Percentiles rank a stretch among this genome's conserved stretches.
These are phyloP conservation scores for Trichosphaerium sp. DNA, from an alignment of 78 protist species.

Conservation along the genomic window DNA sequence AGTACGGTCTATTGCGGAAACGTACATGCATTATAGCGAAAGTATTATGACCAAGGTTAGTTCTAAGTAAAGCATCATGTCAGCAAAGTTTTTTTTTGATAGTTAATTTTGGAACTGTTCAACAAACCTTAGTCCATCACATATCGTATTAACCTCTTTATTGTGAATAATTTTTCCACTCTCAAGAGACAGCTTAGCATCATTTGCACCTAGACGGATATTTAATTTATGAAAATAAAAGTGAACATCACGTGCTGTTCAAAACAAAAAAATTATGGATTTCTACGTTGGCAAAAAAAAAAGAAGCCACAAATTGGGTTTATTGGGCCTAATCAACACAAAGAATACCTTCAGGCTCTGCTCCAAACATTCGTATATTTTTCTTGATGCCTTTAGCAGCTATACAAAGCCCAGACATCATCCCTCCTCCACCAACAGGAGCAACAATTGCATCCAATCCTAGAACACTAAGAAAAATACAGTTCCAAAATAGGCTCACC, in stretches of 20 bases:
- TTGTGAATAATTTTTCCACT: no score
- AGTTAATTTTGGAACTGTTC: no score
- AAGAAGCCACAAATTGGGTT: not conserved
- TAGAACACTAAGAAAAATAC: not conserved
- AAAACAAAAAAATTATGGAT: not conserved
- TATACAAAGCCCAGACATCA: slow-evolving; percentile 32
- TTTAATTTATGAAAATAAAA: no score
- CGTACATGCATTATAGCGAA: not conserved
- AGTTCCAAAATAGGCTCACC: not conserved
- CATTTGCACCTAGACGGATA: no score
- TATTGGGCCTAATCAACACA: no score
- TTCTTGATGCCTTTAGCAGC: slow-evolving; percentile 27
- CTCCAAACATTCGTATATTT: slow-evolving; percentile 49
- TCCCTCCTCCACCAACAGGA: slow-evolving; percentile 82
- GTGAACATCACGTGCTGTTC: no score
- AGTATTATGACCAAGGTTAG: not conserved
- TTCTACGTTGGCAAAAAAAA: not conserved
- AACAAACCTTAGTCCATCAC: no score
- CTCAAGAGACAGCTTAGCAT: no score
- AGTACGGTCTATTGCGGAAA: not conserved
- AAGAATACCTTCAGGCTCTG: slow-evolving; percentile 69
- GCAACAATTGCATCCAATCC: slow-evolving; percentile 51
- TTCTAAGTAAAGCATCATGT: no score
- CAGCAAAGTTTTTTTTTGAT: no score
- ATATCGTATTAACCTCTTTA: no score